A percentile compares a stretch with the other conserved stretches of the same genome.
Conservation (phyloP, 2,329 filamentous ascomycete species). For the Nannizzia gypsea region DNA sequence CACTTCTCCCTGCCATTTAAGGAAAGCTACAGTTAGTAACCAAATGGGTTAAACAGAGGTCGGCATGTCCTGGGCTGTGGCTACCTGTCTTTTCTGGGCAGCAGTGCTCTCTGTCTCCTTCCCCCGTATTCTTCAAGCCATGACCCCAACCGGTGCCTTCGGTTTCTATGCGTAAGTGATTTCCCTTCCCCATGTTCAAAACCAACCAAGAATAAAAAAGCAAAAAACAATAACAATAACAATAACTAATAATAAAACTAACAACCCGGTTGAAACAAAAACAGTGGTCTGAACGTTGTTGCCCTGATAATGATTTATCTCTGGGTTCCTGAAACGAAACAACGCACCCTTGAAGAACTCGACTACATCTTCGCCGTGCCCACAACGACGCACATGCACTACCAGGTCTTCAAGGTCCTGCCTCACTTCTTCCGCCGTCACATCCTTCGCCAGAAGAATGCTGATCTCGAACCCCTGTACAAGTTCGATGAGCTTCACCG, state of each 20-base stretch:
- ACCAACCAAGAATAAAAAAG: background rate
- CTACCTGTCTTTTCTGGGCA: conserved; percentile 39
- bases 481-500: conserved; percentile 32
- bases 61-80: conserved; percentile 36
- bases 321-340: conserved; percentile 46
- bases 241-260: too few species aligned
- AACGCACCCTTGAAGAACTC: conserved; percentile 46
- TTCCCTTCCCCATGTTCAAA: conserved; percentile 9
- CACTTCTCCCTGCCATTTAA: background rate
- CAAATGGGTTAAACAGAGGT: conserved; percentile 28
- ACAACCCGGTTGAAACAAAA: conserved; percentile 12
- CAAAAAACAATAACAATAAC: too few species aligned
- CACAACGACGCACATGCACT: conserved; percentile 44
- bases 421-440: conserved; percentile 52
- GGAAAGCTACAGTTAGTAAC: background rate
- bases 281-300: conserved; percentile 44
- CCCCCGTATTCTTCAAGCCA: conserved; percentile 36
- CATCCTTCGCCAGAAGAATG: conserved; percentile 39
- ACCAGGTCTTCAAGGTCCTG: conserved; percentile 45
- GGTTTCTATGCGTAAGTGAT: conserved; percentile 45
- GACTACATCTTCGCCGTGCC: conserved; percentile 50
- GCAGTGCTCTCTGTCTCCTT: conserved; percentile 41
- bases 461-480: conserved; percentile 41
- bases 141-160: conserved; percentile 45
- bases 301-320: conserved; percentile 55